Evolutionary conservation across 352 stramenopile genomes (phyloP), one percentile per base, ranked within the genome.

Genomic region (Pythium chondricola): DNA sequence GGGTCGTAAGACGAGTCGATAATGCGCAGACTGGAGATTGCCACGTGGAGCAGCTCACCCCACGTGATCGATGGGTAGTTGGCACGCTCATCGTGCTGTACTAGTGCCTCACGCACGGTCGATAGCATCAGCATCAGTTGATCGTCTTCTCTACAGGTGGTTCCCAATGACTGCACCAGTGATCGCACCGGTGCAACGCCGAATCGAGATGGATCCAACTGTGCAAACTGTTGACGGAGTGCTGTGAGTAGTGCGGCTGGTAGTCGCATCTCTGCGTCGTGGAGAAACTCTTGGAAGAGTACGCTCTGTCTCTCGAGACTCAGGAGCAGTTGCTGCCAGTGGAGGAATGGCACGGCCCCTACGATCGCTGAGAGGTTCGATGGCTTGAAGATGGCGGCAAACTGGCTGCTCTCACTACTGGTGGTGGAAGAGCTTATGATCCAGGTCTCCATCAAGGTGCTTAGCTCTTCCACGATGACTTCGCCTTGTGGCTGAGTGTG

Each of bases 321-420:
- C 9, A 80, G 42, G 3, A 87, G 22, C n/a, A 87, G 33, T 27
- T 82, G 61, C 54, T 87, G 75, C 75, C 75, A 87, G 33, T 87
- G 75, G 5, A 83, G 17, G 17, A 48, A 56, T 21, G 63, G 61
- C 30, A 56, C 39, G 2, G 54, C 39, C 17, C 49, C 63, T 30
- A 83, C 74, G 1, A 63, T 16, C 1, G 25, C n/a, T 2, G 31
- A 17, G 3, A 63, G 35, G 26, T 63, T 57, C 3, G 26, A 24
- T 9, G 37, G 18, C 35, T 46, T 17, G 25, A 63, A 25, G n/a
- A 63, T 37, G n/a, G 54, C 46, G n/a, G 20, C 21, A 2, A 53
- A 25, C 26, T 21, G 35, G 13, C 22, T 22, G n/a, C n/a, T n/a
- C n/a, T n/a, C n/a, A n/a, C n/a, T n/a, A n/a, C n/a, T n/a, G 29